These are phyloP conservation scores for Aspergillus sp. DNA, from an alignment of 2,329 filamentous ascomycete genomes.

Conservation along the genomic window DNA sequence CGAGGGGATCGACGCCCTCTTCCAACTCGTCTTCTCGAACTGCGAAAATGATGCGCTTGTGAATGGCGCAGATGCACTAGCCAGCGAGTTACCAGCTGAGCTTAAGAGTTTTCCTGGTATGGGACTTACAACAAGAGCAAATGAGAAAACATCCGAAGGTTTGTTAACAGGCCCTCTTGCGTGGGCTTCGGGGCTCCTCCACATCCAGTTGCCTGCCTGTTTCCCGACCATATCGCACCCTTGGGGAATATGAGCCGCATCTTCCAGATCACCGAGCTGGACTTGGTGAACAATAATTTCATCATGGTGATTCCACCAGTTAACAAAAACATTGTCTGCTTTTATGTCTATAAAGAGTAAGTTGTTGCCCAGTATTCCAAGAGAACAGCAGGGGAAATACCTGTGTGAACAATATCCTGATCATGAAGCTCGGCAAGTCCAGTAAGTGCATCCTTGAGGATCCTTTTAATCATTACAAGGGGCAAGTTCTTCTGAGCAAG, in stretches of 20 bases:
- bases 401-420: conserved; percentile 34
- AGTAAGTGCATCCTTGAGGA: conserved; percentile 45
- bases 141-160: conserved; percentile 39
- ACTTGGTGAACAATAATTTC: not conserved
- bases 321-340: conserved; percentile 6
- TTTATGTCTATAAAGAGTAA: conserved; percentile 6
- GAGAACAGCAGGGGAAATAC: conserved; percentile 6
- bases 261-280: conserved; percentile 9
- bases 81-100: conserved; percentile 5
- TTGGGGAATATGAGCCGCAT: conserved; percentile 9
- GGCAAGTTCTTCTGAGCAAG: conserved; percentile 44
- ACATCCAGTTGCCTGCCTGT: conserved; percentile 32
- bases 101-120: not conserved
- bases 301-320: not conserved
- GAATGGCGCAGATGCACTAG: conserved; percentile 49
- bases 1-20: conserved; percentile 35
- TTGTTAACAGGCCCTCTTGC: conserved; percentile 24
- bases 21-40: conserved; percentile 35
- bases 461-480: conserved; percentile 39
- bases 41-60: conserved; percentile 44
- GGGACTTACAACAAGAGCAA: conserved; percentile 31
- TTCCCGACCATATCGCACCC: conserved; percentile 9
- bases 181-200: conserved; percentile 38
- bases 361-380: not conserved
- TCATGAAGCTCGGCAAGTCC: conserved; percentile 39